Base-by-base conservation (phyloP, 768 basidiomycete genomes). In the Serendipita sp. region DNA sequence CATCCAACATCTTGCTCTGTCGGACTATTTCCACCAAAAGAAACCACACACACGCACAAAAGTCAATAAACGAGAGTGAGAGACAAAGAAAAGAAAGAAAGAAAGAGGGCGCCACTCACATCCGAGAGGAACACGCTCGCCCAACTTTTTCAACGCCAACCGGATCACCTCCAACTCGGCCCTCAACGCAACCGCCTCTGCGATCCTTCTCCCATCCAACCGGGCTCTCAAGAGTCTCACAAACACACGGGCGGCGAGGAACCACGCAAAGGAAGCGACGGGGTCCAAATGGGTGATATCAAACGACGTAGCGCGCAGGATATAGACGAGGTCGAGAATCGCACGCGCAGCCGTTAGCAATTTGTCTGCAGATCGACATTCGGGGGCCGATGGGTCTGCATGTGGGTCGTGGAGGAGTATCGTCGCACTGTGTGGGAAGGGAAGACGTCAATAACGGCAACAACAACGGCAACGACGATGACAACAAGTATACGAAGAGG, bases 401-500 rank as follows among this genome's bases (percentile, higher is more conserved):
- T 88, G 86, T 2, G 86, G 85, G 67, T 90, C 88, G 68, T 89
- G 88, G 46, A 90, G 74, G 18, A 88, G 75, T 63, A 90, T 85
- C 13, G 75, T 81, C 3, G 85, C 81, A 11, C 88, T 90, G 68
- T 52, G 48, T 5, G 48, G 16, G 18, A 51, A 51, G 23, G 23
- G 23, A 23, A 23, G 23, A 23, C 23, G 23, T 23, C 23, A 23
- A 23, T 23, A 23, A 23, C 23, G 23, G 23, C 23, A 23, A 23
- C 23, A 23, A 23, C 23, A 23, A 23, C 23, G 23, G 23, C 23
- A 23, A 23, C 23, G 23, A 23, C 23, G 23, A 23, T 23, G 23
- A 23, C 23, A 23, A 23, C 23, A 23, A 23, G 23, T 23, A 23
- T 23, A 23, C 23, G 23, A 23, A 23, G 23, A 23, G 23, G 23